Base-by-base conservation (phyloP, 805 yeast species). In the Metschnikowia continentalis region DNA sequence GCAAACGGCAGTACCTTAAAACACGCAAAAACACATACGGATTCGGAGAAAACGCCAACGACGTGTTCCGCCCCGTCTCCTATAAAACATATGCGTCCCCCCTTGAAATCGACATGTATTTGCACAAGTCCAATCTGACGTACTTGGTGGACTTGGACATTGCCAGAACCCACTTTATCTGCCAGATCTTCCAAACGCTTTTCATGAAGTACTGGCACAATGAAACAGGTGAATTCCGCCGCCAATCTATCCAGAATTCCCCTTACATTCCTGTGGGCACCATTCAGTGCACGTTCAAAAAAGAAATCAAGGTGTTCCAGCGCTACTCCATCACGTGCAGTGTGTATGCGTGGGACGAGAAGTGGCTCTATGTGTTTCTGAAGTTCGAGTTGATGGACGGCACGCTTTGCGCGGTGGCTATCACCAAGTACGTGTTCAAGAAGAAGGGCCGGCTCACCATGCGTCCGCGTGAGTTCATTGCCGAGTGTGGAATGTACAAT, bases 51-150 rank as follows among this genome's bases (percentile, higher is more conserved):
- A 44, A 57, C 17, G 49, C 54, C 36, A 49, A 60, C 45, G 51
- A 70, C 37, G 56, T 74, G n/a, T 83, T 84, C 63, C 70, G 73
- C 11, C 72, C 77, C 41, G 62, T 72, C 0, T 59, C 64, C 13
- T 72, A 72, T 55, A 56, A 65, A 20, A 78, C 90, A 0, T 81
- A 80, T 53, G 87, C 86, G 30, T 84, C 92, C 1, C 82, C 87
- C 6, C 68, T 87, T 61, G 97, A 91, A 63, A 83, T 89, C 62
- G 97, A 91, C 67, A 79, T 88, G 72, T 89, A 89, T 62, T 60
- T 90, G 44, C 98, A 91, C 72, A 92, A 91, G 71, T 82, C 86
- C 50, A 92, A 92, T 65, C 83, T 92, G 6, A 86, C 96, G 1
- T 92, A 91, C 68, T 86, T 87, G 61, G 70, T 75, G 17, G 97